Evolutionary conservation across 2,329 filamentous ascomycete species (phyloP), one percentile per base, ranked within the genome.

Genomic region (Fusarium denticulatum): DNA sequence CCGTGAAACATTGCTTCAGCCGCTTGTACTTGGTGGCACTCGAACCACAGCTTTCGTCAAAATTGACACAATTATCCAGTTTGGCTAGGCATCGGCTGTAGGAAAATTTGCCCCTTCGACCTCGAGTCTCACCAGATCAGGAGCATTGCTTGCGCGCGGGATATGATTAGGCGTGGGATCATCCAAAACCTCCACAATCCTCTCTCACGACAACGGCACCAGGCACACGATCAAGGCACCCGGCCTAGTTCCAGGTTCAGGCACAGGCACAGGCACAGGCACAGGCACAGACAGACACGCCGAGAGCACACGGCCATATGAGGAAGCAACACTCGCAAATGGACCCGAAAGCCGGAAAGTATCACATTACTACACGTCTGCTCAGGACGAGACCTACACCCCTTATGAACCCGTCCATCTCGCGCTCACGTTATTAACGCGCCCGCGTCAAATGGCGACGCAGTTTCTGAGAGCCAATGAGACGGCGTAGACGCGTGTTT

Each of bases 1-100:
- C 65, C 53, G 67, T 76, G 71, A 75, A 76, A 77, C 73, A 76
- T 66, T 59, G 69, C 73, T 67, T 77, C 73, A 76, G 72, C 68
- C 62, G 61, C 73, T 65, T 64, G 73, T 74, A 26, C 58, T 65
- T 50, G 56, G 69, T 76, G 52, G 55, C 61, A 74, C 72, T 65
- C 56, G 53, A 58, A 60, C 30, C 60, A 74, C 57, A 57, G 63
- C 47, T 57, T 64, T 36, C 37, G 59, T 58, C 57, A 53, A 64
- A 56, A 39, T 60, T 68, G 56, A 40, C 62, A 43, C 52, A 61
- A 50, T 46, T 28, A 32, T 67, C 24, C 40, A 61, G 46, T 58
- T 55, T 72, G 45, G 15, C 64, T 28, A 28, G 39, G 28, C 32
- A 43, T 63, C 37, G 39, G 30, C n/a, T 43, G 26, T 39, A 56